Evolutionary conservation across 2,329 filamentous ascomycete genomes (phyloP).

Genomic region (Aspergillus pseudonomiae): DNA sequence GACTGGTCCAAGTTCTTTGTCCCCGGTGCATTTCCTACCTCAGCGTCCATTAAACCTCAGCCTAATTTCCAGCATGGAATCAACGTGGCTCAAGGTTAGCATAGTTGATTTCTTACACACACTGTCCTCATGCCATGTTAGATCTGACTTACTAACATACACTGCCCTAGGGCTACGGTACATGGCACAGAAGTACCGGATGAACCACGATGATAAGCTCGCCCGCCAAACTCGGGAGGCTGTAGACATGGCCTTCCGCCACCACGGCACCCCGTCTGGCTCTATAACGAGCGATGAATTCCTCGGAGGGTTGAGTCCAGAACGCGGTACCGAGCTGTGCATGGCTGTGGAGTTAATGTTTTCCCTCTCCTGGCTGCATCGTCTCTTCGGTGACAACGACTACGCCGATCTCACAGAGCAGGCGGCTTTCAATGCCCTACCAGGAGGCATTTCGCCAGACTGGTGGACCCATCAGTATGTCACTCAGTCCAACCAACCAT

Average conservation of each 20-base stretch:
- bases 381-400: constrained; percentile 48
- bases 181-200: constrained; percentile 49
- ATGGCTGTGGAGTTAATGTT: constrained; percentile 57
- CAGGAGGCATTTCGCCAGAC: constrained; percentile 54
- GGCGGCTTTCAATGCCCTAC: constrained; percentile 59
- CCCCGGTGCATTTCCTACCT: constrained; percentile 40
- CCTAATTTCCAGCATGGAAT: constrained; percentile 52
- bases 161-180: constrained; percentile 40
- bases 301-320: constrained; percentile 48
- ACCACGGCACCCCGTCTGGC: constrained; percentile 54
- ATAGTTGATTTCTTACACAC: neutral
- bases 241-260: constrained; percentile 52
- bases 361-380: constrained; percentile 56
- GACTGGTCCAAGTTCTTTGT: constrained; percentile 48
- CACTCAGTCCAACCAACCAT: constrained; percentile 57
- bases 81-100: constrained; percentile 48
- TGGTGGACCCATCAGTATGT: constrained; percentile 63
- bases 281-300: constrained; percentile 56
- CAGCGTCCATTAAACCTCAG: constrained; percentile 24
- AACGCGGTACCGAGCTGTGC: constrained; percentile 53
- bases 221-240: constrained; percentile 45
- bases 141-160: neutral
- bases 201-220: constrained; percentile 49
- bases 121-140: neutral
- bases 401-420: constrained; percentile 58